Base-by-base conservation (phyloP, 2,329 filamentous ascomycete genomes). In the Nemania bipapillata region DNA sequence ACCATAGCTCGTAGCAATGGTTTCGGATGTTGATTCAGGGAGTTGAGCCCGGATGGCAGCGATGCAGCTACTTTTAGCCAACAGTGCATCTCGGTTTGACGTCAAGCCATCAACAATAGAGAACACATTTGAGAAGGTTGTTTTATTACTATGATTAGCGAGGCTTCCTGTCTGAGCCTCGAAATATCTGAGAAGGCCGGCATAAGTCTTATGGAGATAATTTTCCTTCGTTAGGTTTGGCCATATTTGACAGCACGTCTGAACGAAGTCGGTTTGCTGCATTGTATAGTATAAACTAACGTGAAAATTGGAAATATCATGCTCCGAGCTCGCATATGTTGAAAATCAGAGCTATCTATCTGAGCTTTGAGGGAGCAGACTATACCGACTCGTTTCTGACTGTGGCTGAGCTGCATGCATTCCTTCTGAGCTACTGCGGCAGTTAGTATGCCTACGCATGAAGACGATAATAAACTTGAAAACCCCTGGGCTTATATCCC, bases 241-340 rank as follows among this genome's bases (percentile, higher is more conserved):
- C 66, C 66, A 69, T 58, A 69, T 63, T 26, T 58, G 45, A 32
- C 45, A 62, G 20, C 66, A 69, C 4, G 49, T 47, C 32, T 58
- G 52, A 47, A 50, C n/a, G n/a, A 66, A 57, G 5, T 69, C 66
- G 8, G 57, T 47, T 26, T 37, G 24, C 17, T 53, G 42, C 63
- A 69, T 69, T 52, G 17, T 54, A 20, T 17, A 20, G 24, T 45
- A 47, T 37, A 3, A 26, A 37, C 24, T 3, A 26, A 5, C n/a
- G 15, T 11, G 8, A 15, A 28, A 24, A 15, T 50, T 30, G 35
- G 4, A 26, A 35, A n/a, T 15, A 28, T 20, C 45, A 37, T 15
- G 30, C 8, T 37, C 5, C 3, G 24, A 57, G n/a, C 11, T n/a
- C 9, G 6, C n/a, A 15, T 50, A 64, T 37, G 22, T 58, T 20